Evolutionary conservation across 2,329 filamentous ascomycete genomes (phyloP).

Genomic region (Tolypocladium endophyticum): DNA sequence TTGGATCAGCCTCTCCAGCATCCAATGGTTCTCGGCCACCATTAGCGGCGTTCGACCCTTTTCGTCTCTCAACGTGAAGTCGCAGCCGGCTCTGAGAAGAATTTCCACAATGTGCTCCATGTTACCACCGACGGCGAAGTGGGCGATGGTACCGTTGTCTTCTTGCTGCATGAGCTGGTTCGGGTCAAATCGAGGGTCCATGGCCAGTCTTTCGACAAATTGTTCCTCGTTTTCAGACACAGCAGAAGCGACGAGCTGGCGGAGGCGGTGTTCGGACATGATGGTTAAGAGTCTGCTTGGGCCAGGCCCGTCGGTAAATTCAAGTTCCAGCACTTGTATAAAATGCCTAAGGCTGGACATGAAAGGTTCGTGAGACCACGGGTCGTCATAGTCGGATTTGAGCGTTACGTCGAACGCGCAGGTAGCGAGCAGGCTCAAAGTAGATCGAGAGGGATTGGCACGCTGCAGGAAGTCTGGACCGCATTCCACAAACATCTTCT

Average conservation of each 20-base stretch:
- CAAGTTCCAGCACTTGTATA: slow-evolving; percentile 1
- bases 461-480: slow-evolving; percentile 2
- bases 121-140: slow-evolving; percentile 16
- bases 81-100: slow-evolving; percentile 15
- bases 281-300: slow-evolving; percentile 1
- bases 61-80: slow-evolving; percentile 16
- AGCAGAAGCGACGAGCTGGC: slow-evolving; percentile 10
- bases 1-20: slow-evolving; percentile 16
- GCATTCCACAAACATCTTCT: slow-evolving; percentile 6
- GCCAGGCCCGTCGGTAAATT: slow-evolving; percentile 5
- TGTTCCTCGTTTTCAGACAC: slow-evolving; percentile 14
- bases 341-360: slow-evolving; percentile 6
- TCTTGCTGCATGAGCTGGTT: slow-evolving; percentile 9
- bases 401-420: neutral
- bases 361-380: neutral
- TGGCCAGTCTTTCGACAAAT: slow-evolving; percentile 14
- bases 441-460: slow-evolving; percentile 3
- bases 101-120: slow-evolving; percentile 15
- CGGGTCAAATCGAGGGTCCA: slow-evolving; percentile 20
- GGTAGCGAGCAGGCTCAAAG: neutral
- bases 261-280: slow-evolving; percentile 10
- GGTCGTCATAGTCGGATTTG: neutral
- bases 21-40: slow-evolving; percentile 15
- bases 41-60: slow-evolving; percentile 24
- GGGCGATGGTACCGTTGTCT: slow-evolving; percentile 17